phyloP scores from a whole-genome alignment of 2,329 filamentous ascomycete species.

The Aureobasidium lini region DNA sequence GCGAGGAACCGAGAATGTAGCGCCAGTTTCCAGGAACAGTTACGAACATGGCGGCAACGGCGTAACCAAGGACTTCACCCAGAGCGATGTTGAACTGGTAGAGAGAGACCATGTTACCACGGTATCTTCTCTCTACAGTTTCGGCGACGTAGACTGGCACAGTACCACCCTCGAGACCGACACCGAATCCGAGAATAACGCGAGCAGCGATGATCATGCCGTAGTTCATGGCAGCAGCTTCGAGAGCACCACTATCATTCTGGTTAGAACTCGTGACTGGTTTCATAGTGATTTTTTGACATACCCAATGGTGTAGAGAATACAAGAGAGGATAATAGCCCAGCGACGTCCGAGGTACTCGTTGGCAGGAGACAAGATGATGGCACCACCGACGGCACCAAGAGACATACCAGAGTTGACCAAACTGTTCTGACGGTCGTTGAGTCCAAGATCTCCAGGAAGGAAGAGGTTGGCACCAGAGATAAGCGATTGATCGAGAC shows the following conservation, averaged over 20 bases:
- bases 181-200: constrained; percentile 61
- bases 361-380: constrained; percentile 60
- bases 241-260: constrained; percentile 49
- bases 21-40: constrained; percentile 63
- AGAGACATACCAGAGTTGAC: constrained; percentile 66
- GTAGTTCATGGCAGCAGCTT: constrained; percentile 61
- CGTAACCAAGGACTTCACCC: constrained; percentile 66
- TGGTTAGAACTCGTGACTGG: neutral
- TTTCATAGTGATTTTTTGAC: neutral
- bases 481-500: constrained; percentile 66
- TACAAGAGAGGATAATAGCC: constrained; percentile 61
- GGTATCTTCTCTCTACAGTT: constrained; percentile 57
- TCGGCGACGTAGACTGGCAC: constrained; percentile 70
- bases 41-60: constrained; percentile 65
- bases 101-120: constrained; percentile 65
- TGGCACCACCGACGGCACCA: constrained; percentile 61
- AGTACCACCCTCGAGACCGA: constrained; percentile 64
- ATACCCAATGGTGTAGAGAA: constrained; percentile 58
- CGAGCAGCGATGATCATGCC: constrained; percentile 64
- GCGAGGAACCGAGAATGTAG: constrained; percentile 55
- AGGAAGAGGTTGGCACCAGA: constrained; percentile 63
- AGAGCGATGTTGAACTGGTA: constrained; percentile 73
- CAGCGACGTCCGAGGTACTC: constrained; percentile 59
- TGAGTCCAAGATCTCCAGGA: constrained; percentile 50
- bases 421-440: constrained; percentile 51